Conservation (phyloP, 495 filamentous ascomycete genomes). For the Letharia lupina region DNA sequence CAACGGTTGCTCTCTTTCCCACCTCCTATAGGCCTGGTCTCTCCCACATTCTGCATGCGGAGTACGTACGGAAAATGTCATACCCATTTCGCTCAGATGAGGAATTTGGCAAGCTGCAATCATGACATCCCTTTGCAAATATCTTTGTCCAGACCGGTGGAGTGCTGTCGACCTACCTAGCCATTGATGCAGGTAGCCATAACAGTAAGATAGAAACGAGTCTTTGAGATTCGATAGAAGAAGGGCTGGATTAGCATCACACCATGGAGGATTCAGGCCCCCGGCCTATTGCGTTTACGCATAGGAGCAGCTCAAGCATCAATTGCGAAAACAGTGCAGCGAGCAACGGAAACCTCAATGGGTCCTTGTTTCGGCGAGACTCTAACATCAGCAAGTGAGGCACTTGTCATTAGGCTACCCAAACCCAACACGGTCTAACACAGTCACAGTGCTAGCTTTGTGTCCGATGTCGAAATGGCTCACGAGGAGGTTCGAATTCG, state of each 20-base stretch:
- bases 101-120: not conserved
- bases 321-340: conserved; percentile 3
- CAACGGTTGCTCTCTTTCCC: not conserved
- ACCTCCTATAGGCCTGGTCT: not conserved
- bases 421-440: conserved; percentile 2
- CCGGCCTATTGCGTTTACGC: conserved; percentile 3
- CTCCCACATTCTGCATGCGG: not conserved
- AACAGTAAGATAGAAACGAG: not conserved
- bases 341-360: conserved; percentile 12
- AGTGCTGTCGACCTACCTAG: not conserved
- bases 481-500: conserved; percentile 66
- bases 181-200: conserved; percentile 2
- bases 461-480: conserved; percentile 98
- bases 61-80: not conserved
- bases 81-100: not conserved
- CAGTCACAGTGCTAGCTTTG: conserved; percentile 55
- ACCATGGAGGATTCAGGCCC: conserved; percentile 8
- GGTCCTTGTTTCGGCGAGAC: conserved; percentile 42
- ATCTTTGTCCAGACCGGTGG: not conserved
- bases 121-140: not conserved
- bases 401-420: not conserved
- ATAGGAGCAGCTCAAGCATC: conserved; percentile 14
- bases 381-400: conserved; percentile 68
- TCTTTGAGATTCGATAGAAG: not conserved
- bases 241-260: not conserved